A percentile compares a stretch with the other conserved stretches of the same genome.
Evolutionary conservation across 345 rosid genomes (phyloP).

Genomic region (Lepidium africanum): DNA sequence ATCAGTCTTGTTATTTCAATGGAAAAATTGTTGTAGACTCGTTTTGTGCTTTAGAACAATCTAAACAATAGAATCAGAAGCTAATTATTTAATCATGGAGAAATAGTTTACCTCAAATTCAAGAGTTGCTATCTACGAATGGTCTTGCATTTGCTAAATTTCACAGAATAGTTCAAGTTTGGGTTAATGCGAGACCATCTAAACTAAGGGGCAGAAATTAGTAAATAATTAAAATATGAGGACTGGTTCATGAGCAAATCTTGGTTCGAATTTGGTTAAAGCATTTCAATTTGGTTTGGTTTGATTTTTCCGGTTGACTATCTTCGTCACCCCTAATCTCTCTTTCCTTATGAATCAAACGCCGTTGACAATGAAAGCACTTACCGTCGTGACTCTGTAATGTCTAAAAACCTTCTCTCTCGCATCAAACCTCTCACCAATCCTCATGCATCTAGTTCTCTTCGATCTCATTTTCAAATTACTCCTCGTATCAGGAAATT

Average conservation of each 20-base stretch:
- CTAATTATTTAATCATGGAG: slow-evolving; percentile 15
- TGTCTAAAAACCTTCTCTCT: slow-evolving; percentile 77
- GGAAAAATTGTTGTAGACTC: slow-evolving; percentile 1
- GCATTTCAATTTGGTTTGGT: background rate
- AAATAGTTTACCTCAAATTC: background rate
- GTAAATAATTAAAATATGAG: background rate
- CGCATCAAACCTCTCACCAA: slow-evolving; percentile 51
- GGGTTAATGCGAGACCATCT: background rate
- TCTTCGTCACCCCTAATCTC: background rate
- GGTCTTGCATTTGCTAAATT: background rate
- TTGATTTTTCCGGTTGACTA: background rate
- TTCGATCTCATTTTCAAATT: slow-evolving; percentile 27
- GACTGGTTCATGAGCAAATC: background rate
- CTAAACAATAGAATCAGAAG: slow-evolving; percentile 18
- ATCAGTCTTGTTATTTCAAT: slow-evolving; percentile 8
- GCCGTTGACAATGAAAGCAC: slow-evolving; percentile 2
- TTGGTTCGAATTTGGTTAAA: background rate
- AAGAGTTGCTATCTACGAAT: background rate
- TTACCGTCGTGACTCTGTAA: slow-evolving; percentile 13
- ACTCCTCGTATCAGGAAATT: slow-evolving; percentile 36
- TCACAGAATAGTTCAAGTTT: background rate
- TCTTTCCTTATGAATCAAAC: background rate
- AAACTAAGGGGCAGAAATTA: background rate
- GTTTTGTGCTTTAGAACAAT: slow-evolving; percentile 16
- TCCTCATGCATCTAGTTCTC: slow-evolving; percentile 4